Base-by-base conservation (phyloP, 495 filamentous ascomycete species). In the Penicillium manginii region DNA sequence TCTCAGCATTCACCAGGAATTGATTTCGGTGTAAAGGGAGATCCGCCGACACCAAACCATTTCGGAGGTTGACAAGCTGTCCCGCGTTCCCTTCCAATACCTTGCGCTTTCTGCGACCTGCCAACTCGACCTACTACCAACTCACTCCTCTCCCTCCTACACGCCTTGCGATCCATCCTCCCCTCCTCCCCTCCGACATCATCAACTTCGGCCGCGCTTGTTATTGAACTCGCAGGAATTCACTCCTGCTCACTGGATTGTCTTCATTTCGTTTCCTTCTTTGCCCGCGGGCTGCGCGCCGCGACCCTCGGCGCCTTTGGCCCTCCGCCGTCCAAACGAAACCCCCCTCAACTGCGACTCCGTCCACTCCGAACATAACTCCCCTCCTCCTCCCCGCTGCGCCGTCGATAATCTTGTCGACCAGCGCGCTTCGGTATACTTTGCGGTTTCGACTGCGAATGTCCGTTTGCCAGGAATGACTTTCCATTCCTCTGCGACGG, bases 401-500 rank as follows among this genome's bases (percentile, higher is more conserved):
- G 58, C 56, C 50, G 51, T 59, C 59, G 55, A 66, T 62, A 60
- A 45, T 62, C 49, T 19, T 59, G 64, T 73, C 60, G 54, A 58
- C 54, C 43, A 53, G 58, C 54, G 32, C 54, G 32, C 49, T 22
- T 12, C 10, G 15, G 55, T 65, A 46, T 50, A 64, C 67, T 64
- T 65, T 60, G 59, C 70, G 66, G 61, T 49, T 54, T 48, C 53
- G 33, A 43, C 57, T 69, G 71, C 69, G 70, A 63, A 65, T 57
- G 68, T 53, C 54, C 64, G 66, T 64, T 61, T 66, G 66, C 70
- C 73, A 75, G 77, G 76, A 74, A 80, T 80, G 77, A 78, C 73
- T 71, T 60, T 72, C 70, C 65, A 58, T 68, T 68, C 66, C 58
- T 63, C 69, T 70, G 66, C 73, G 72, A 70, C 77, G 75, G 76